Evolutionary conservation across 1,284 basidiomycete genomes (phyloP).

Genomic region (Trichosporon faecale): DNA sequence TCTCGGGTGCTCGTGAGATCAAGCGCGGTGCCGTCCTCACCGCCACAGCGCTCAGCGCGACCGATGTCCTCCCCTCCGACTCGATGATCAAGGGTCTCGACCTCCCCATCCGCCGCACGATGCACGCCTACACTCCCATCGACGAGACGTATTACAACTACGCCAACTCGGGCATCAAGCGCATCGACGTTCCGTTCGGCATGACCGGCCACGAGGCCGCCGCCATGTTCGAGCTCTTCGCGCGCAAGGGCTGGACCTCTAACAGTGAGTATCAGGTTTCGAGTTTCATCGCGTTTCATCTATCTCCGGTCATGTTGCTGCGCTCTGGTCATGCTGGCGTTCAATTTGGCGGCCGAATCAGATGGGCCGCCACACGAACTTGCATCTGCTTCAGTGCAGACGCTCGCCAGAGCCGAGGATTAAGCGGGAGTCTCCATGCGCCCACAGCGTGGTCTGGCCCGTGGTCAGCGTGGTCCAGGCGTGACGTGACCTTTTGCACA

Average conservation of each 20-base stretch:
- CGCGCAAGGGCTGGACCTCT: conserved; percentile 42
- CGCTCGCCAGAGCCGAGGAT: neutral
- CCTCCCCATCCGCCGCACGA: conserved; percentile 30
- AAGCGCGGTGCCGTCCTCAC: conserved; percentile 50
- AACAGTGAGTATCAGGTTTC: conserved; percentile 31
- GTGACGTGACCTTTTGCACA: neutral
- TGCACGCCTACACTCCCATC: conserved; percentile 43
- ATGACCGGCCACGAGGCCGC: conserved; percentile 47
- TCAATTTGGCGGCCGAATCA: neutral
- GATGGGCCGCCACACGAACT: neutral
- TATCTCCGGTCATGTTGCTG: neutral
- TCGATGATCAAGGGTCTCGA: conserved; percentile 31
- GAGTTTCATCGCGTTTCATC: neutral
- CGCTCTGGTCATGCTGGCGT: neutral
- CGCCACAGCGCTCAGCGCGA: conserved; percentile 37
- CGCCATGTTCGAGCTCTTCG: conserved; percentile 49
- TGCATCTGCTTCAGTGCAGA: neutral
- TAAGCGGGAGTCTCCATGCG: neutral
- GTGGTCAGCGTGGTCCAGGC: neutral
- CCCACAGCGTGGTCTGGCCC: neutral
- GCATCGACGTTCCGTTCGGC: conserved; percentile 43
- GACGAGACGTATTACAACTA: conserved; percentile 40
- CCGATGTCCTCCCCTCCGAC: conserved; percentile 31
- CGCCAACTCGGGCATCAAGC: conserved; percentile 35
- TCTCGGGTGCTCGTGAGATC: conserved; percentile 65